Evolutionary conservation across 176 grass and related monocot genomes (phyloP).

Genomic region (Coix lacrymajobi): DNA sequence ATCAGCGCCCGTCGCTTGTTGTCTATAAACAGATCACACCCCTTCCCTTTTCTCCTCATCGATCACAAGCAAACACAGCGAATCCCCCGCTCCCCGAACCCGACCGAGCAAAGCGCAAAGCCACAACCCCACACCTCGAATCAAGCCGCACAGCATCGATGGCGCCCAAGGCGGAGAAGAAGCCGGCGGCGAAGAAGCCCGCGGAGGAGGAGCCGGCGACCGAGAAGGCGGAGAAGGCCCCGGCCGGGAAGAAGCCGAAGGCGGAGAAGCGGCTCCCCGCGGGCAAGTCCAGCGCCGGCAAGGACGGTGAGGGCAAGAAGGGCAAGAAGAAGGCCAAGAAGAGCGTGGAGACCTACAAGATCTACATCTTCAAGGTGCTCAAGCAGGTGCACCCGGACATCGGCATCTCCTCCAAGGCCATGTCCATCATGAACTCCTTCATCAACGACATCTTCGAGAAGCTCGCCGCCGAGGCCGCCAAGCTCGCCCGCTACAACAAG

Average conservation of each 20-base stretch:
- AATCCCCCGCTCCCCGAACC: not conserved
- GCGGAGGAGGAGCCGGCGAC: not conserved
- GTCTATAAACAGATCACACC: not conserved
- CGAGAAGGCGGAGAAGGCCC: not conserved
- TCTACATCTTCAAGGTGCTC: slow-evolving; percentile 34
- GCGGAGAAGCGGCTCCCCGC: slow-evolving; percentile 1
- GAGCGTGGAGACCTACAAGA: slow-evolving; percentile 23
- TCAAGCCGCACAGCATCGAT: not conserved
- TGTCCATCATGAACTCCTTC: slow-evolving; percentile 63
- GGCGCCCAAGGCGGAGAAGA: slow-evolving; percentile 9
- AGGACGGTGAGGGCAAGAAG: slow-evolving; percentile 19
- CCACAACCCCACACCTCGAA: not conserved
- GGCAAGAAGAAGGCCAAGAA: slow-evolving; percentile 35
- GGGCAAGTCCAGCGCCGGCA: not conserved
- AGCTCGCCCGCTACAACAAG: slow-evolving; percentile 43
- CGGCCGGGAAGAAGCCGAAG: slow-evolving; percentile 8
- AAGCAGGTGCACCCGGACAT: slow-evolving; percentile 33
- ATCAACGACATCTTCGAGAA: slow-evolving; percentile 71
- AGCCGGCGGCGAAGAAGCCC: not conserved
- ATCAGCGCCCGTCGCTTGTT: not conserved
- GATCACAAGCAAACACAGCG: not conserved
- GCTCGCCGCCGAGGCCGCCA: slow-evolving; percentile 35
- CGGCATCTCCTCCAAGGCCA: slow-evolving; percentile 41
- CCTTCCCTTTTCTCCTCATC: not conserved
- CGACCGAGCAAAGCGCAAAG: not conserved